These are phyloP conservation scores for Septoria linicola DNA, from an alignment of 2,329 filamentous ascomycete species.

Conservation along the genomic window DNA sequence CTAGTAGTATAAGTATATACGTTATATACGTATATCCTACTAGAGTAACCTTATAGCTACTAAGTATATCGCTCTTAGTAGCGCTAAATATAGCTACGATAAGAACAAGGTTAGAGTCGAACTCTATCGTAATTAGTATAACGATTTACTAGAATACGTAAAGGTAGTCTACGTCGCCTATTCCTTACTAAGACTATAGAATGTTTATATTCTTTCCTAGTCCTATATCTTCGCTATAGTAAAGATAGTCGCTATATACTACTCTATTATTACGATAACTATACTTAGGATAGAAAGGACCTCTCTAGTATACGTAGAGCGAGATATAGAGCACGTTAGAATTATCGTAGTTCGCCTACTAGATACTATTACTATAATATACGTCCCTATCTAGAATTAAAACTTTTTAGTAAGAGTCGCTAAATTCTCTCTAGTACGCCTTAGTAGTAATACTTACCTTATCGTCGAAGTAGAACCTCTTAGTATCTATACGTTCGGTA, in stretches of 20 bases:
- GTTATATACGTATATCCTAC: slow-evolving; percentile 97
- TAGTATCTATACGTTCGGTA: slow-evolving; percentile 78
- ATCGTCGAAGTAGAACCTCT: slow-evolving; percentile 98
- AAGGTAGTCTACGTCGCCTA: slow-evolving; percentile 96
- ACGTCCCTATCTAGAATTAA: slow-evolving; percentile 89
- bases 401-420: slow-evolving; percentile 77
- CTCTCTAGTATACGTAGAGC: slow-evolving; percentile 81
- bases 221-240: slow-evolving; percentile 59
- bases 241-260: slow-evolving; percentile 58
- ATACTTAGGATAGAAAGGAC: slow-evolving; percentile 75
- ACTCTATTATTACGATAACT: slow-evolving; percentile 57
- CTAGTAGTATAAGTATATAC: slow-evolving; percentile 96
- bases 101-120: slow-evolving; percentile 90
- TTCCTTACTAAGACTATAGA: slow-evolving; percentile 67
- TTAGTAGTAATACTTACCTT: slow-evolving; percentile 92
- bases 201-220: slow-evolving; percentile 67
- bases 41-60: slow-evolving; percentile 88
- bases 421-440: slow-evolving; percentile 79
- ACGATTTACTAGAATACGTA: slow-evolving; percentile 93
- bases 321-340: slow-evolving; percentile 96
- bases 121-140: slow-evolving; percentile 93
- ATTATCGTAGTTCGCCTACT: slow-evolving; percentile 93
- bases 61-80: slow-evolving; percentile 86
- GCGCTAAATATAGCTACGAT: slow-evolving; percentile 96
- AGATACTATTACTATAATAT: slow-evolving; percentile 83